A percentile compares a stretch with the other conserved stretches of the same genome.
Conservation (phyloP, 208 protist genomes). For the Trypanosoma melophagium region DNA sequence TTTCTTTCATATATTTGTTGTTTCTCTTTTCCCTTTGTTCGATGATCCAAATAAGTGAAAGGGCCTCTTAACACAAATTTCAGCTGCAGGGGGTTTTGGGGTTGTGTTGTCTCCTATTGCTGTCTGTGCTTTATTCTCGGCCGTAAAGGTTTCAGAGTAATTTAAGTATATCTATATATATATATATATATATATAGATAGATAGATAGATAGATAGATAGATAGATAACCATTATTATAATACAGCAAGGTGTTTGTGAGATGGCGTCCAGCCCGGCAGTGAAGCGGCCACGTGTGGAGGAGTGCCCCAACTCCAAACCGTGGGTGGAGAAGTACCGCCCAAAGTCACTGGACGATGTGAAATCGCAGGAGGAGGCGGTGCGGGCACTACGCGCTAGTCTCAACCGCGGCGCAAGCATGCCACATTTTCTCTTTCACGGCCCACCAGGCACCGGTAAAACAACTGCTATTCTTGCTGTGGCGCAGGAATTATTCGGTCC, state of each 20-base stretch:
- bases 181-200: conserved; percentile 6
- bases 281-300: conserved; percentile 38
- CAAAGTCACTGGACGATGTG: conserved; percentile 92
- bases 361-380: conserved; percentile 96
- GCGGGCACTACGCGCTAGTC: conserved; percentile 84
- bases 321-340: conserved; percentile 94
- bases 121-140: not conserved
- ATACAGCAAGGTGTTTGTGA: not conserved
- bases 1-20: no score
- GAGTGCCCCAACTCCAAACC: conserved; percentile 34
- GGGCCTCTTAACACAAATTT: no score
- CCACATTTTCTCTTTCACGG: conserved; percentile 99
- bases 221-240: not conserved
- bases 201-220: not conserved
- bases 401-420: conserved; percentile 90
- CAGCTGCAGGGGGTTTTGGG: no score
- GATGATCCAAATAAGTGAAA: no score
- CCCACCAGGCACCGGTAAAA: conserved; percentile 98
- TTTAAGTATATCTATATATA: conserved; percentile 16
- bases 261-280: conserved; percentile 27
- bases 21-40: no score
- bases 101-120: no score
- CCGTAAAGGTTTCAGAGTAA: not conserved
- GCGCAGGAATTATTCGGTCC: conserved; percentile 97
- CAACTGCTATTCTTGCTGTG: conserved; percentile 97